phyloP scores from a whole-genome alignment of 805 yeast species.

The Maudiozyma turicensis region DNA sequence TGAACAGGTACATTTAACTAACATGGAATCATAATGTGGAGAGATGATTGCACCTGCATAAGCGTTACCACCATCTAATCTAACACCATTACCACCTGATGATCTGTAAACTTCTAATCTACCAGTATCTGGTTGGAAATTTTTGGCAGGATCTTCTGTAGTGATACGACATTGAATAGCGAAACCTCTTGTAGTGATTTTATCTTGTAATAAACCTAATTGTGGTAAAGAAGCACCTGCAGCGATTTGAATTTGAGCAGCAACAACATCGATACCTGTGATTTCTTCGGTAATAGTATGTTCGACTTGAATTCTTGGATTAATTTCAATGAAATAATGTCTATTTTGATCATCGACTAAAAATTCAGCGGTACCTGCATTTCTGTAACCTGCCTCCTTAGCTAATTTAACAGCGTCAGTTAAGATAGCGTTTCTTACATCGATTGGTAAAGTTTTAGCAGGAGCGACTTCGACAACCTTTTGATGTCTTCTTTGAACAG shows the following conservation, averaged over 20 bases:
- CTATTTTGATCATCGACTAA: constrained; percentile 87
- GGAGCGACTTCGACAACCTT: constrained; percentile 98
- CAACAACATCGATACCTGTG: constrained; percentile 95
- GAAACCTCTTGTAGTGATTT: constrained; percentile 91
- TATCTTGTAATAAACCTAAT: constrained; percentile 87
- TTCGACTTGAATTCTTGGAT: constrained; percentile 97
- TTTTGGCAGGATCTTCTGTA: constrained; percentile 93
- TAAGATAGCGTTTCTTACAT: constrained; percentile 83
- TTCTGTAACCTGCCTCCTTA: constrained; percentile 76
- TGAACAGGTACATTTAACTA: constrained; percentile 95
- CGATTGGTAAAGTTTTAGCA: constrained; percentile 75
- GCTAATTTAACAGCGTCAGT: constrained; percentile 94
- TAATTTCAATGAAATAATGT: constrained; percentile 95
- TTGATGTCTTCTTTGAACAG: constrained; percentile 99
- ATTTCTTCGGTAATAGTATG: constrained; percentile 98
- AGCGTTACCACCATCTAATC: constrained; percentile 98
- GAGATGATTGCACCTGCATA: constrained; percentile 94
- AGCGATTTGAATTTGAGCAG: constrained; percentile 97
- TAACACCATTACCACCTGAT: constrained; percentile 98
- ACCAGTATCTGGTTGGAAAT: constrained; percentile 98
- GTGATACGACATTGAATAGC: constrained; percentile 99
- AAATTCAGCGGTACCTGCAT: constrained; percentile 98
- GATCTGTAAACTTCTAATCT: constrained; percentile 96
- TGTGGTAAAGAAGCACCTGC: constrained; percentile 94
- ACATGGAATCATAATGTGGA: constrained; percentile 96